phyloP scores from a whole-genome alignment of 2,329 filamentous ascomycete species.

The Alternaria sp. region DNA sequence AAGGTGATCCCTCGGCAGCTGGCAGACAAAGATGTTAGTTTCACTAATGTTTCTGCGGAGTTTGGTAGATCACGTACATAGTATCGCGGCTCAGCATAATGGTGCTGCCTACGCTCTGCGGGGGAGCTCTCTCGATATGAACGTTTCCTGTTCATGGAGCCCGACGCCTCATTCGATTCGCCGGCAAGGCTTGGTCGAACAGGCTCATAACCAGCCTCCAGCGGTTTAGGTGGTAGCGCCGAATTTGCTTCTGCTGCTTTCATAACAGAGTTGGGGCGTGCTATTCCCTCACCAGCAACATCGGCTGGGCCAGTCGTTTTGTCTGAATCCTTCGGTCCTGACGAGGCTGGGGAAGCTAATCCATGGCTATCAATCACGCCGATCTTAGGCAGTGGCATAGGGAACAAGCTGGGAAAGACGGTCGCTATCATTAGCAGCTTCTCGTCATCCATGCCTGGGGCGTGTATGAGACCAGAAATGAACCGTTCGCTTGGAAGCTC shows the following conservation, averaged over 20 bases:
- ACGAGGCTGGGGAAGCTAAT: conserved; percentile 33
- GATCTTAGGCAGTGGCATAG: conserved; percentile 52
- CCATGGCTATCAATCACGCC: conserved; percentile 43
- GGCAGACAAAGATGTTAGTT: conserved; percentile 20
- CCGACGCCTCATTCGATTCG: conserved; percentile 22
- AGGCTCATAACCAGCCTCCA: conserved; percentile 58
- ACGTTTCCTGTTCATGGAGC: conserved; percentile 25
- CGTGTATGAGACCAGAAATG: conserved; percentile 57
- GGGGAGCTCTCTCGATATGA: conserved; percentile 34
- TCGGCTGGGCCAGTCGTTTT: conserved; percentile 21
- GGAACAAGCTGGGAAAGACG: conserved; percentile 56
- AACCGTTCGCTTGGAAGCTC: conserved; percentile 61
- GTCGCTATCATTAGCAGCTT: conserved; percentile 60
- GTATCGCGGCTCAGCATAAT: conserved; percentile 41
- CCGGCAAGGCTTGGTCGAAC: conserved; percentile 45
- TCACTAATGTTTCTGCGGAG: conserved; percentile 2
- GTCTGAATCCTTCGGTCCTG: conserved; percentile 40
- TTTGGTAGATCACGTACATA: conserved; percentile 39
- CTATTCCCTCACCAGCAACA: conserved; percentile 23
- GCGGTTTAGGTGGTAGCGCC: conserved; percentile 40
- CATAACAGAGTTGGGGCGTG: conserved; percentile 28
- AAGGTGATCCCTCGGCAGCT: conserved; percentile 36
- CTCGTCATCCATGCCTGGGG: conserved; percentile 63
- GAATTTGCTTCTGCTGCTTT: conserved; percentile 36
- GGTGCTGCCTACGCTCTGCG: conserved; percentile 34